Conservation (phyloP, 352 stramenopile species). For the Globisporangium spiculum region DNA sequence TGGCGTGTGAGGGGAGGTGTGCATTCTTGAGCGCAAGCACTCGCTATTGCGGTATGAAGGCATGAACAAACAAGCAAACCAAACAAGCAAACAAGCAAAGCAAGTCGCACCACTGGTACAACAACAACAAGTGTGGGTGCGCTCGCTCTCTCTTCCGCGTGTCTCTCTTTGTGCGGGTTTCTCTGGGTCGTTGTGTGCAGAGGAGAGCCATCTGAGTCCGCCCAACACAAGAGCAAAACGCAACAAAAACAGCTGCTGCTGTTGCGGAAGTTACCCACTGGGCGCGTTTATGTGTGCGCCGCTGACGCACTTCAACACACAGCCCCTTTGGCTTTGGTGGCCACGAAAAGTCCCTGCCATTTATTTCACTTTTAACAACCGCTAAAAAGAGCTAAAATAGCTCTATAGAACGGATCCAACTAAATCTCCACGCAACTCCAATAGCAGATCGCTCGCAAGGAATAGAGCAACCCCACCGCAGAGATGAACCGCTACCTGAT, state of each 20-base stretch:
- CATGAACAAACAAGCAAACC: too few species aligned
- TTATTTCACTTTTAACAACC: not conserved
- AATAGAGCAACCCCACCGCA: not conserved
- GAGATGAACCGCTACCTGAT: not conserved
- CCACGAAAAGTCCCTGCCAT: not conserved
- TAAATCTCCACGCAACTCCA: not conserved
- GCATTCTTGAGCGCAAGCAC: too few species aligned
- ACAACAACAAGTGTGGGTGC: not conserved
- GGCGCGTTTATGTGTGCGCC: not conserved
- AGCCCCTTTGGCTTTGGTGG: not conserved
- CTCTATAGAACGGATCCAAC: not conserved
- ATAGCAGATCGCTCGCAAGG: not conserved
- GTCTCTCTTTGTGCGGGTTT: not conserved
- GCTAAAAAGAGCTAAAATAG: not conserved
- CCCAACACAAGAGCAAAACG: not conserved
- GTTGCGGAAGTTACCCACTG: not conserved
- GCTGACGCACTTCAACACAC: not conserved
- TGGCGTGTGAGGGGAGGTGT: too few species aligned
- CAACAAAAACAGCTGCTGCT: not conserved
- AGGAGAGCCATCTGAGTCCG: constrained; percentile 10
- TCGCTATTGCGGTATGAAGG: too few species aligned
- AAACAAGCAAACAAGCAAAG: too few species aligned
- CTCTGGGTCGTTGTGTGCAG: constrained; percentile 4
- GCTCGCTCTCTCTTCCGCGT: not conserved
- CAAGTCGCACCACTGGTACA: not conserved